phyloP scores from a whole-genome alignment of 257 asterid species.

The Petunia secreta region DNA sequence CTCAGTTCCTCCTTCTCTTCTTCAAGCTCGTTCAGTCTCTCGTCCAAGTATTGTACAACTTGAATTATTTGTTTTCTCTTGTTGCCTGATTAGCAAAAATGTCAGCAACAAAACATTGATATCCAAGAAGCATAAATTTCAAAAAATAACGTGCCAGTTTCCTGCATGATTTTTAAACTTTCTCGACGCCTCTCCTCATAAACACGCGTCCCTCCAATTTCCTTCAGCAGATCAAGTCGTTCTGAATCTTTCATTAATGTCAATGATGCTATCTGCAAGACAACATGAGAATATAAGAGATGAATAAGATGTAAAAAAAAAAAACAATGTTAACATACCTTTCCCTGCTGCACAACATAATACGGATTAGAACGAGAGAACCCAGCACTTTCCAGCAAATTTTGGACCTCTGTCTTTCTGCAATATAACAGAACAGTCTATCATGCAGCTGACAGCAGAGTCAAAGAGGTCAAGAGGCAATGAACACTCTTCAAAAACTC shows the following conservation, averaged over 20 bases:
- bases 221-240: conserved; percentile 96
- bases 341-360: conserved; percentile 99
- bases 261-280: conserved; percentile 79
- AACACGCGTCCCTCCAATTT: conserved; percentile 99
- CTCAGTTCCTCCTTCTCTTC: conserved; percentile 96
- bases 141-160: conserved; percentile 66
- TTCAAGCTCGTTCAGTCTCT: conserved; percentile 94
- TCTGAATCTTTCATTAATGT: conserved; percentile 96
- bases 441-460: conserved; percentile 19
- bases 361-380: conserved; percentile 99
- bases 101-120: conserved; percentile 33
- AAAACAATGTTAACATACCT: conserved; percentile 46
- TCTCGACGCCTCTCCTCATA: conserved; percentile 99
- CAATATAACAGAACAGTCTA: conserved; percentile 36
- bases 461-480: conserved; percentile 20
- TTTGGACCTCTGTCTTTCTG: conserved; percentile 99
- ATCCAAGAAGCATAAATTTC: conserved; percentile 30
- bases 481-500: conserved; percentile 40
- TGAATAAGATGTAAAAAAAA: conserved; percentile 18
- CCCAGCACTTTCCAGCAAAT: conserved; percentile 99
- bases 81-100: conserved; percentile 61
- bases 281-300: conserved; percentile 28
- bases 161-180: conserved; percentile 98
- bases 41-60: conserved; percentile 97
- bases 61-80: conserved; percentile 94